phyloP scores from a whole-genome alignment of 108 stramenopile species.

The Nannochloropsis gaditana region DNA sequence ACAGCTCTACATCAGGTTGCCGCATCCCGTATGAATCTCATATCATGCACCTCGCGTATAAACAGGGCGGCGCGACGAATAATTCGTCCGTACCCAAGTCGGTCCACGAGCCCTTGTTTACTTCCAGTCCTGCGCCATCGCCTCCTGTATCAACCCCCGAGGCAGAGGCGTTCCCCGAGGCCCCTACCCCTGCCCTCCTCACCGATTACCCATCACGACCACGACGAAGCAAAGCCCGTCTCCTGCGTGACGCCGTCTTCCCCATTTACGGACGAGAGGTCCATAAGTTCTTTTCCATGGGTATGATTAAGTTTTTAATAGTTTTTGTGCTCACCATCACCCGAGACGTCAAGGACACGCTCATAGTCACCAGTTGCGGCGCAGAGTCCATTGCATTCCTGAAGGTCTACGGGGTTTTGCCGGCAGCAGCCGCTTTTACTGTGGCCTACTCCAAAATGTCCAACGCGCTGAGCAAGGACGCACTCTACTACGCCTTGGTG shows the following conservation, averaged over 20 bases:
- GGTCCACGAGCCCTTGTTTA: neutral
- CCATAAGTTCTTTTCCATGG: constrained; percentile 76
- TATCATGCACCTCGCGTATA: neutral
- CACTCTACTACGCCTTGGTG: constrained; percentile 78
- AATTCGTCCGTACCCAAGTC: neutral
- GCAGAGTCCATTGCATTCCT: constrained; percentile 83
- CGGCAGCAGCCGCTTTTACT: constrained; percentile 51
- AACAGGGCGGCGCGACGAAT: constrained; percentile 1
- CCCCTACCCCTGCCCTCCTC: neutral
- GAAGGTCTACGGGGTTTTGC: constrained; percentile 60
- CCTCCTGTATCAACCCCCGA: neutral
- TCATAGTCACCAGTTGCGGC: constrained; percentile 90
- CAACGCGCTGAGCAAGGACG: constrained; percentile 65
- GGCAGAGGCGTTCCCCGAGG: neutral
- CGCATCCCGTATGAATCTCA: neutral
- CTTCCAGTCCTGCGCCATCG: neutral
- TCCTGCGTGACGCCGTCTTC: constrained; percentile 64
- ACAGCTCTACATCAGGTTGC: neutral
- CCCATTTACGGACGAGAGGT: constrained; percentile 78
- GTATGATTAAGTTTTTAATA: constrained; percentile 87
- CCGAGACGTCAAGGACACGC: constrained; percentile 88
- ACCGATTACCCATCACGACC: neutral
- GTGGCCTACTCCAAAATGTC: constrained; percentile 79
- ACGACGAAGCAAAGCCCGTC: neutral
- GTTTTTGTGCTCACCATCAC: constrained; percentile 87